These are phyloP conservation scores for Casuarina cunninghamiana DNA, from an alignment of 306 rosid genomes.

Conservation along the genomic window DNA sequence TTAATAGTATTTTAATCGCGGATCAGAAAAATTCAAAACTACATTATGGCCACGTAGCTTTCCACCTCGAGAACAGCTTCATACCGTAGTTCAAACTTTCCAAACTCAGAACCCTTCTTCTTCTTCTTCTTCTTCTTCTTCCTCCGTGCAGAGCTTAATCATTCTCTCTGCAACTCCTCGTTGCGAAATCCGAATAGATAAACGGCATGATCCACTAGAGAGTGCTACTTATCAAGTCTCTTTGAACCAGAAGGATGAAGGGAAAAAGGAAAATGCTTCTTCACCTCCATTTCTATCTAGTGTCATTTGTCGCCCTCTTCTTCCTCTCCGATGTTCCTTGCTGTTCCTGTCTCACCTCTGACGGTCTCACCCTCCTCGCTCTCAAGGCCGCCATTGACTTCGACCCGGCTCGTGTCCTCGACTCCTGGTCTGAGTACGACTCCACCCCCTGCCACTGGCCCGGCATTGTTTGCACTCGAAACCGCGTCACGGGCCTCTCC, in stretches of 20 bases:
- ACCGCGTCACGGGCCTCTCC: conserved; percentile 57
- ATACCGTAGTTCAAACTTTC: conserved; percentile 20
- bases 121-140: conserved; percentile 19
- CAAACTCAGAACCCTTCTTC: conserved; percentile 12
- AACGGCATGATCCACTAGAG: conserved; percentile 18
- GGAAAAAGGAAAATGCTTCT: conserved; percentile 14
- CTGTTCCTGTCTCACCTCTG: conserved; percentile 51
- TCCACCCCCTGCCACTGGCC: conserved; percentile 72
- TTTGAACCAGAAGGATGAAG: too few relatives aligned
- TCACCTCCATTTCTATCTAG: conserved; percentile 16
- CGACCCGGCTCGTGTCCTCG: conserved; percentile 54
- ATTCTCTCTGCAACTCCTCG: conserved; percentile 31
- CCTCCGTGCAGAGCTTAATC: conserved; percentile 4
- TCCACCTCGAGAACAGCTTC: conserved; percentile 45
- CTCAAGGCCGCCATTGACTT: conserved; percentile 71
- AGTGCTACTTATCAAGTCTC: not conserved
- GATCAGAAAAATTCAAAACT: conserved; percentile 42
- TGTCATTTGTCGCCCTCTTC: not conserved
- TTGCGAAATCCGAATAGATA: conserved; percentile 16
- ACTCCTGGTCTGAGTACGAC: conserved; percentile 66
- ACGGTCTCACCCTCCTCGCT: conserved; percentile 79
- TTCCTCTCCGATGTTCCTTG: not conserved
- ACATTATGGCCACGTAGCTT: conserved; percentile 14
- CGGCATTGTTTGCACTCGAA: conserved; percentile 53
- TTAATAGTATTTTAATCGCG: too few relatives aligned